A percentile compares a stretch with the other conserved stretches of the same genome.
Evolutionary conservation across 2,329 filamentous ascomycete genomes (phyloP).

Genomic region (Colletotrichum theobromicola): DNA sequence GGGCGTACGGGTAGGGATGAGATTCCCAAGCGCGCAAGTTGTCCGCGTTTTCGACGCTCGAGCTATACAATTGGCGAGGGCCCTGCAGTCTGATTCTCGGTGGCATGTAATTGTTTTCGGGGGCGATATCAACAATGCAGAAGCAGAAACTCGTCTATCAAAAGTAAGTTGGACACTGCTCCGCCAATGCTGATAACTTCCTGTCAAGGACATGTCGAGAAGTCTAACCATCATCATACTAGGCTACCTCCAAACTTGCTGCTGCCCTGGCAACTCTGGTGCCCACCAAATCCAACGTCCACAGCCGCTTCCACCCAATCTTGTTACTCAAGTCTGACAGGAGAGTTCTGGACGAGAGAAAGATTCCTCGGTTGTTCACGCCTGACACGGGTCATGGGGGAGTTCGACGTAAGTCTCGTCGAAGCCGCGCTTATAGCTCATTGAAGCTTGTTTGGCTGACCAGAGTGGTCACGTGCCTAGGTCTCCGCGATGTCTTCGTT

Average conservation of each 20-base stretch:
- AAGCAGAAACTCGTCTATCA: neutral
- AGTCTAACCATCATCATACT: neutral
- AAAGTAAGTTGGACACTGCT: neutral
- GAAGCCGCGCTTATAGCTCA: neutral
- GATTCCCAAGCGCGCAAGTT: slow-evolving; percentile 63
- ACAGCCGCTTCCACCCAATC: neutral
- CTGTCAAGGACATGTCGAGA: neutral
- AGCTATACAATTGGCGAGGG: slow-evolving; percentile 56
- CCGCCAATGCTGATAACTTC: accelerated
- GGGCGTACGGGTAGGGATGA: slow-evolving; percentile 55
- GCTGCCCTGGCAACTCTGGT: neutral
- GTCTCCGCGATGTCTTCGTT: slow-evolving; percentile 53
- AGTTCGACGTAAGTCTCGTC: neutral
- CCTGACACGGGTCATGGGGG: neutral
- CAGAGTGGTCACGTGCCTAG: neutral
- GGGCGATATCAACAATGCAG: neutral
- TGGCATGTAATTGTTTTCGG: slow-evolving; percentile 42
- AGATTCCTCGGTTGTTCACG: neutral
- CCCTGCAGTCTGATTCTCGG: slow-evolving; percentile 49
- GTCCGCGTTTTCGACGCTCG: slow-evolving; percentile 65
- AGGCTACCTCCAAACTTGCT: neutral
- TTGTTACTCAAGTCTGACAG: neutral
- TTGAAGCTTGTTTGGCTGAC: neutral
- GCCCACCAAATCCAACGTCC: too few relatives aligned
- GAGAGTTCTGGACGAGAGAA: neutral